A percentile compares a stretch with the other conserved stretches of the same genome.
These are phyloP conservation scores for Phyllosticta citriasiana DNA, from an alignment of 2,329 filamentous ascomycete species.

Conservation along the genomic window DNA sequence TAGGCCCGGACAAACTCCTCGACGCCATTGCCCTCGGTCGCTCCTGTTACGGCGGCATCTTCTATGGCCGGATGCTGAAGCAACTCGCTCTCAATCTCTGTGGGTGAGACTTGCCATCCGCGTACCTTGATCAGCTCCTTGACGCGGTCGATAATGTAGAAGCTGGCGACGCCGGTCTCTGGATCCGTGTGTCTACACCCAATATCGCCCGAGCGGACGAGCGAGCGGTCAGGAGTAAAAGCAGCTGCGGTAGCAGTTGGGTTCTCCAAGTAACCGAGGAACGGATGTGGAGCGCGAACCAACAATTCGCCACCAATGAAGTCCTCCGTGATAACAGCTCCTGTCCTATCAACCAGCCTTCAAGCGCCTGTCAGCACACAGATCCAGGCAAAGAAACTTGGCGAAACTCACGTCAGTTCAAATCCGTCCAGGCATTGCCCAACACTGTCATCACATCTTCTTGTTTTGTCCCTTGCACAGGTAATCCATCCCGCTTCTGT, in stretches of 20 bases:
- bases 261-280: slow-evolving; percentile 7
- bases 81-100: slow-evolving; percentile 38
- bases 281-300: not conserved
- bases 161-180: not conserved
- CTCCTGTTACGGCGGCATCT: slow-evolving; percentile 32
- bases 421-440: slow-evolving; percentile 5
- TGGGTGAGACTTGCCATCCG: slow-evolving; percentile 40
- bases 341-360: slow-evolving; percentile 1
- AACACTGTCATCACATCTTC: slow-evolving; percentile 7
- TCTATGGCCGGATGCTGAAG: slow-evolving; percentile 30
- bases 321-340: not conserved
- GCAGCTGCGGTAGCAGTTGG: slow-evolving; percentile 8
- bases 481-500: slow-evolving; percentile 40
- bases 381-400: not conserved
- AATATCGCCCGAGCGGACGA: slow-evolving; percentile 11
- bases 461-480: slow-evolving; percentile 6
- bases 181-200: slow-evolving; percentile 1
- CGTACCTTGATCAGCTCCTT: slow-evolving; percentile 41
- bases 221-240: slow-evolving; percentile 15
- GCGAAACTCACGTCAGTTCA: not conserved
- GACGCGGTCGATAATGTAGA: slow-evolving; percentile 29
- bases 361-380: not conserved
- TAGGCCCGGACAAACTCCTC: slow-evolving; percentile 27
- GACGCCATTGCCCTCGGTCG: slow-evolving; percentile 16
- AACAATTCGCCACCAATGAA: slow-evolving; percentile 1